phyloP scores from a whole-genome alignment of 1,284 basidiomycete species.

The Filobasidium uniguttulatum region DNA sequence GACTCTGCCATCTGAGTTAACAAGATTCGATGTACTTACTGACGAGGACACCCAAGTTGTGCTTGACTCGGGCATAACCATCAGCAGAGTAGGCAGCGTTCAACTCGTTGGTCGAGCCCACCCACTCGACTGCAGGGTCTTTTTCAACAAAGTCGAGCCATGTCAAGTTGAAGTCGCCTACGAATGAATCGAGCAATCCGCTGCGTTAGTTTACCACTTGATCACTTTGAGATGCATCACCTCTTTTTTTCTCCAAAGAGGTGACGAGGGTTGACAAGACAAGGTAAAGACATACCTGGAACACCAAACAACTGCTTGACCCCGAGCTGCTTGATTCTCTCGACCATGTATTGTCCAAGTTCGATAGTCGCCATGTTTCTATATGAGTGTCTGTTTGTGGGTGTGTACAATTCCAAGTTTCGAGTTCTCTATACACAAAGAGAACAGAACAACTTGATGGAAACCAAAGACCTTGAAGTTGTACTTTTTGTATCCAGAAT shows the following conservation, averaged over 20 bases:
- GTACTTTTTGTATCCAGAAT: too few species aligned
- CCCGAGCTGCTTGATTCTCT: conserved; percentile 46
- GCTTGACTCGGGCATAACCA: conserved; percentile 78
- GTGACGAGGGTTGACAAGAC: too few species aligned
- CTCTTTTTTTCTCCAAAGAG: too few species aligned
- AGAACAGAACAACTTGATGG: too few species aligned
- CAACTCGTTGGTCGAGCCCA: conserved; percentile 69
- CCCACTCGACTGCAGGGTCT: conserved; percentile 64
- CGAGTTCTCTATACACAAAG: too few species aligned
- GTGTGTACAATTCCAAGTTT: too few species aligned
- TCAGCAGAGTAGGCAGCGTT: conserved; percentile 86
- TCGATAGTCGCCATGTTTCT: conserved; percentile 10
- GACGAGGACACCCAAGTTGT: conserved; percentile 55
- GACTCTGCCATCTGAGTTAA: too few species aligned
- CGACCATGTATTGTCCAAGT: conserved; percentile 46
- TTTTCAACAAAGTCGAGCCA: conserved; percentile 68
- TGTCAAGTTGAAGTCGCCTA: neutral
- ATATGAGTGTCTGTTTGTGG: neutral
- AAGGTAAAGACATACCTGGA: conserved; percentile 43
- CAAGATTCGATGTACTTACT: too few species aligned
- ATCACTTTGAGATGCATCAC: too few species aligned
- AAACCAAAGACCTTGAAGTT: too few species aligned
- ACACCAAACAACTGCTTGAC: conserved; percentile 58
- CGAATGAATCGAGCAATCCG: neutral
- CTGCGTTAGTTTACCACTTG: too few species aligned